Conservation (phyloP, 2,329 filamentous ascomycete genomes). For the Zelopaecilomyces penicillatus region DNA sequence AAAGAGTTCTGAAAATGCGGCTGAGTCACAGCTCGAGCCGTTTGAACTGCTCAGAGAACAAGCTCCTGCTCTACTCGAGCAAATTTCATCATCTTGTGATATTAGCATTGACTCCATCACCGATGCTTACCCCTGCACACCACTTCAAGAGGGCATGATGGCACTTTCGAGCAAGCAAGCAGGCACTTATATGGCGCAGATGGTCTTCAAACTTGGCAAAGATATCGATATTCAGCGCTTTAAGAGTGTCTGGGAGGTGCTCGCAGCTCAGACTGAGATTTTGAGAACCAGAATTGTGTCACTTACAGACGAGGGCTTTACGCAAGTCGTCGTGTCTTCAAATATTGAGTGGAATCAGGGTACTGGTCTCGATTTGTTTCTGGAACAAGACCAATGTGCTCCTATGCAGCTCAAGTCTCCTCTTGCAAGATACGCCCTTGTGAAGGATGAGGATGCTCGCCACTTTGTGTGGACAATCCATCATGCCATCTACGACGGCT, state of each 20-base stretch:
- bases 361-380: too few species aligned
- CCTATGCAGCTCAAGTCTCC: background rate
- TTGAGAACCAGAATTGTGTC: slow-evolving; percentile 39
- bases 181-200: slow-evolving; percentile 11
- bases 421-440: background rate
- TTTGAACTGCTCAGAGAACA: too few species aligned
- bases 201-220: slow-evolving; percentile 3
- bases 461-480: slow-evolving; percentile 15
- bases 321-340: slow-evolving; percentile 34
- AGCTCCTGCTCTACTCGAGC: too few species aligned
- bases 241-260: slow-evolving; percentile 5
- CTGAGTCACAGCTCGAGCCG: too few species aligned
- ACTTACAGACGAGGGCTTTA: slow-evolving; percentile 27
- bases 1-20: too few species aligned
- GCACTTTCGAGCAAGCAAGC: background rate
- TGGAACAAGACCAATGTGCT: too few species aligned
- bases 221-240: slow-evolving; percentile 1
- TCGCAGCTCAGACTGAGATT: slow-evolving; percentile 16
- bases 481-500: slow-evolving; percentile 17
- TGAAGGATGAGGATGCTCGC: background rate
- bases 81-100: too few species aligned
- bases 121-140: slow-evolving; percentile 1
- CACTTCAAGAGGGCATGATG: background rate
- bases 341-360: too few species aligned
- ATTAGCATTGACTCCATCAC: too few species aligned